Percentiles rank a stretch among this genome's conserved stretches.
Conservation (phyloP, 768 basidiomycete species). For the Filobasidium floriforme region DNA sequence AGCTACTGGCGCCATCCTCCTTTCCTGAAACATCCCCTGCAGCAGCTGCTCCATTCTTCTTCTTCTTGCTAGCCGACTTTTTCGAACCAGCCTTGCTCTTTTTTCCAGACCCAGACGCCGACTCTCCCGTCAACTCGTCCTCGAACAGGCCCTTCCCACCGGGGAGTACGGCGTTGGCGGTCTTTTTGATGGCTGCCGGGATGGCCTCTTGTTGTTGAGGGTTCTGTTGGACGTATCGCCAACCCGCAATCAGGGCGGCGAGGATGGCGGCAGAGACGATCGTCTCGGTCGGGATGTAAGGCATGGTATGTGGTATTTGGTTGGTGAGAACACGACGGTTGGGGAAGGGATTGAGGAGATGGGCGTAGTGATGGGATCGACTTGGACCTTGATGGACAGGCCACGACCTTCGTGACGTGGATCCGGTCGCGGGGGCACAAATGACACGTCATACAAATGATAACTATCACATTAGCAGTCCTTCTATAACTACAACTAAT, state of each 20-base stretch:
- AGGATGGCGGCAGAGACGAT: conserved; percentile 17
- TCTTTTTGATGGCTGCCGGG: conserved; percentile 1
- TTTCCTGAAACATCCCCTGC: neutral
- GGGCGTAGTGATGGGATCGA: too few relatives aligned
- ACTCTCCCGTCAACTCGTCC: conserved; percentile 2
- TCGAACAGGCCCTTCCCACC: conserved; percentile 8
- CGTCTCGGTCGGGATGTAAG: conserved; percentile 18
- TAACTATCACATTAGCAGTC: too few relatives aligned
- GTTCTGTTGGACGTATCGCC: conserved; percentile 15
- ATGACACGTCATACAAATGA: too few relatives aligned
- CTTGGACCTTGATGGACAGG: too few relatives aligned
- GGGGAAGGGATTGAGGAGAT: too few relatives aligned
- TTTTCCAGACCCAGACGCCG: neutral
- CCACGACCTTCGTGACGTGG: too few relatives aligned
- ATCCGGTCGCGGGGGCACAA: too few relatives aligned
- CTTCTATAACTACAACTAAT: too few relatives aligned
- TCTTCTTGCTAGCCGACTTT: conserved; percentile 7
- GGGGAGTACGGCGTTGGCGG: neutral
- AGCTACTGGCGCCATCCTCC: neutral
- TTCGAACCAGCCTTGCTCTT: neutral
- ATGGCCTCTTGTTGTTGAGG: conserved; percentile 1
- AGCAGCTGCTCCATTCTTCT: neutral
- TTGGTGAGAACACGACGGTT: too few relatives aligned
- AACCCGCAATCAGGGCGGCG: conserved; percentile 17
- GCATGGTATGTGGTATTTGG: conserved; percentile 9